Base-by-base conservation (phyloP, 495 filamentous ascomycete genomes). In the Lophium mytilinum region DNA sequence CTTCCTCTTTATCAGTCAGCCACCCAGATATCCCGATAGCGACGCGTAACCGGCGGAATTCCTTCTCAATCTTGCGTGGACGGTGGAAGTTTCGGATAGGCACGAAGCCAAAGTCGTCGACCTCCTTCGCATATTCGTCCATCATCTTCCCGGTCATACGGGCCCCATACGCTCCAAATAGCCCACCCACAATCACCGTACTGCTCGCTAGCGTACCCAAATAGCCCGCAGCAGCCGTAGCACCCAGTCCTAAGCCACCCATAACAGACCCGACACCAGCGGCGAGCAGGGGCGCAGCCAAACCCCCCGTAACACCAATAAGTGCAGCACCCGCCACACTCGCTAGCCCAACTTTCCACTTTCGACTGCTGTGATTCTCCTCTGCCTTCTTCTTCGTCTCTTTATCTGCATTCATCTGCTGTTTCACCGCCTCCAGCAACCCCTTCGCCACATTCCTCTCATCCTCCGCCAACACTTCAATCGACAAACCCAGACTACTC, bases 101-200 rank as follows among this genome's bases (percentile, higher is more conserved):
- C 14, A 96, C 68, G 62, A 98, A 91, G 6, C 83, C 89, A 69
- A 96, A 95, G 69, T 96, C 90, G 48, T 85, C 79, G 12, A 96
- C 85, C 57, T 96, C 90, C 53, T 81, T 83, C 15, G 88, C 84
- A 70, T 95, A 93, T 42, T 83, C 78, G 58, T 92, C 89, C 80
- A 96, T 87, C 82, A 90, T 86, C 66, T 88, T 81, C 34, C 86
- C 84, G 1, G 86, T 87, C 82, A 93, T 90, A 12, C 86, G 78
- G 11, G 83, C 88, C 21, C 90, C 90, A 67, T 93, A 95, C 9
- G 90, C 87, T 34, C 92, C 92, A 64, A 98, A 95, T 11, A 97
- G 70, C 48, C 85, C 80, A 5, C 90, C 92, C 17, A 95, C 85
- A 41, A 89, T 72, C 14, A 90, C 80, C 6, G 80, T 78, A 61